Percentiles rank a stretch among this genome's conserved stretches.
phyloP scores from a whole-genome alignment of 306 rosid genomes.

The Vigna hirtella region DNA sequence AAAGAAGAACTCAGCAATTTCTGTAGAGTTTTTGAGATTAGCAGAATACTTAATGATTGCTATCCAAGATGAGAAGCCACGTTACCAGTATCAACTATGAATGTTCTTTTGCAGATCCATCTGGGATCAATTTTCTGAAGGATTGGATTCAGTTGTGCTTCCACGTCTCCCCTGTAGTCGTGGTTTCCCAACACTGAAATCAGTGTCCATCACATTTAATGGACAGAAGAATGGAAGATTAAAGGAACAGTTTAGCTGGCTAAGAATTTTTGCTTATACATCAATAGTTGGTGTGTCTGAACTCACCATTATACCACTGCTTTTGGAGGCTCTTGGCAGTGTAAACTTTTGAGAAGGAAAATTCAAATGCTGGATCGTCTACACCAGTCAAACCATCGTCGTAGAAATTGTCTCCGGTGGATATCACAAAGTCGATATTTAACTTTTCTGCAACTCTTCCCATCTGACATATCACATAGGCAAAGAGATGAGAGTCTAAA shows the following conservation, averaged over 20 bases:
- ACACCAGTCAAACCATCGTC: slow-evolving; percentile 54
- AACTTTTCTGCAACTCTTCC: slow-evolving; percentile 49
- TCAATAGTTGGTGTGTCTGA: neutral
- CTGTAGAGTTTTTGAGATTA: slow-evolving; percentile 34
- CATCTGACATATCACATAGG: slow-evolving; percentile 45
- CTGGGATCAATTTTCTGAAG: slow-evolving; percentile 52
- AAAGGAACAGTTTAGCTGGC: neutral
- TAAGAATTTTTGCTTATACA: neutral
- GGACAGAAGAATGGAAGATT: slow-evolving; percentile 1
- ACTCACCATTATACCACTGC: slow-evolving; percentile 60
- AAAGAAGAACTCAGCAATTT: slow-evolving; percentile 54
- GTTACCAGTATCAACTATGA: slow-evolving; percentile 53
- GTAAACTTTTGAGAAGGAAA: slow-evolving; percentile 56
- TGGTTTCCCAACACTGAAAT: slow-evolving; percentile 60
- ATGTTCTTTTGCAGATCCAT: slow-evolving; percentile 61
- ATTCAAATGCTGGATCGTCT: slow-evolving; percentile 53
- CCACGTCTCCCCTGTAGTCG: slow-evolving; percentile 64
- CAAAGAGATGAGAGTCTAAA: slow-evolving; percentile 2
- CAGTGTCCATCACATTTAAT: neutral
- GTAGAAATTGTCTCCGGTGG: slow-evolving; percentile 65
- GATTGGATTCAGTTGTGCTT: slow-evolving; percentile 55
- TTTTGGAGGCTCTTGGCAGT: slow-evolving; percentile 62
- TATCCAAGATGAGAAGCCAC: neutral
- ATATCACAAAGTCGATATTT: slow-evolving; percentile 55
- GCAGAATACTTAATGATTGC: neutral